Evolutionary conservation across 768 basidiomycete species (phyloP).

Genomic region (Podaxis mareebaensis): DNA sequence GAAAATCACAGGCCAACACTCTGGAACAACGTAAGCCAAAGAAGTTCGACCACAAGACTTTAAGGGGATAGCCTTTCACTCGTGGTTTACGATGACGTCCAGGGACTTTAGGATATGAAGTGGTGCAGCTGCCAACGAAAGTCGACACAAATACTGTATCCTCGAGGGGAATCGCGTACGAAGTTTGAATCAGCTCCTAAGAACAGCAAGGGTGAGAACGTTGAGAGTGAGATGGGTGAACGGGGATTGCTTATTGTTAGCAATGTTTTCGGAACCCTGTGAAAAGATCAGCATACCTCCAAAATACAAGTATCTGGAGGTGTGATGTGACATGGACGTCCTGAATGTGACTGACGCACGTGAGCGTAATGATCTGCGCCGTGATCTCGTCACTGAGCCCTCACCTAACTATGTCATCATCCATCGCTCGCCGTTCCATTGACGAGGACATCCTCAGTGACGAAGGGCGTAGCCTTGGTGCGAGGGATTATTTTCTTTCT

Average conservation of each 20-base stretch:
- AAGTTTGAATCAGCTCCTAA: too few species aligned
- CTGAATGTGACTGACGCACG: background rate
- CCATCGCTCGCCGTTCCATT: background rate
- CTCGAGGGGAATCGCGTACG: too few species aligned
- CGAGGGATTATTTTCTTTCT: background rate
- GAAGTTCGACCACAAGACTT: background rate
- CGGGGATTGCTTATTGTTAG: too few species aligned
- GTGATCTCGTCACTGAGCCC: background rate
- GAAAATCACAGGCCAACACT: constrained; percentile 10
- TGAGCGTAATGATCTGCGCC: background rate
- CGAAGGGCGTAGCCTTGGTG: constrained; percentile 8
- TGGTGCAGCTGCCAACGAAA: too few species aligned
- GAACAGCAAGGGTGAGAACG: too few species aligned
- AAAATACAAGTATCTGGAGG: too few species aligned
- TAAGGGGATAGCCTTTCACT: background rate
- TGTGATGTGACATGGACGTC: background rate
- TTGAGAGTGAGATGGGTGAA: too few species aligned
- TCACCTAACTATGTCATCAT: constrained; percentile 4
- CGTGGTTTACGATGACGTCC: too few species aligned
- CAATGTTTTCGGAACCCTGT: background rate
- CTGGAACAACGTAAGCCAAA: background rate
- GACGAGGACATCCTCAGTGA: constrained; percentile 10
- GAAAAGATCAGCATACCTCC: too few species aligned
- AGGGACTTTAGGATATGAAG: too few species aligned
- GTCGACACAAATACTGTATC: too few species aligned